Evolutionary conservation across 148 eudicot species (phyloP).

Genomic region (Fagopyrum homotropicum): DNA sequence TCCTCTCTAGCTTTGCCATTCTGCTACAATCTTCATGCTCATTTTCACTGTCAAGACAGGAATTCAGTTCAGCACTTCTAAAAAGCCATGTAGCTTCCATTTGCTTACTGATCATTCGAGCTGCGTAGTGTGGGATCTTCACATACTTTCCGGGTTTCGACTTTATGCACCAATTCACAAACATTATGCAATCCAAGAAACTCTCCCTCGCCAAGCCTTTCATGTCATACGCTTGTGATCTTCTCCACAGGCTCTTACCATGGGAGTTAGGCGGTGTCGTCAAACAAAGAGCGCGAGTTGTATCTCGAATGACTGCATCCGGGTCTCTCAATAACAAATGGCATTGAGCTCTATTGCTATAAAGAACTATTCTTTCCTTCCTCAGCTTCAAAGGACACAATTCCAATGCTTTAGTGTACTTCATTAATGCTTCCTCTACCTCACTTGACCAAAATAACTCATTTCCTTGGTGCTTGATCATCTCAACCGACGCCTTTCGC

Average conservation of each 20-base stretch:
- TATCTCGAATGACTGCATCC: slow-evolving; percentile 58
- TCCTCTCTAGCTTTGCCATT: slow-evolving; percentile 3
- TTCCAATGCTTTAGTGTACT: slow-evolving; percentile 57
- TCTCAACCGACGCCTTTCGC: slow-evolving; percentile 33
- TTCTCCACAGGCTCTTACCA: slow-evolving; percentile 77
- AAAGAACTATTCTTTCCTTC: slow-evolving; percentile 69
- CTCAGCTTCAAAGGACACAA: slow-evolving; percentile 55
- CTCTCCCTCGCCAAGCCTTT: slow-evolving; percentile 75
- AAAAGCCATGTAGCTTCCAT: slow-evolving; percentile 70
- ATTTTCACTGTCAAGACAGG: not conserved
- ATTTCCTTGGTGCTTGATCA: slow-evolving; percentile 65
- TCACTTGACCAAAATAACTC: slow-evolving; percentile 44
- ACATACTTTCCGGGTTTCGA: not conserved
- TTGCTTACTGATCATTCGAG: slow-evolving; percentile 66
- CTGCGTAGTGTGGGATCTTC: slow-evolving; percentile 47
- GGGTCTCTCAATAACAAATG: slow-evolving; percentile 40
- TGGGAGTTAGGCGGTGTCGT: slow-evolving; percentile 49
- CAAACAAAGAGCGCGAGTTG: slow-evolving; percentile 67
- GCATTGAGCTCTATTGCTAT: slow-evolving; percentile 88
- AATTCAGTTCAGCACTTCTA: not conserved
- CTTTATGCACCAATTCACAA: slow-evolving; percentile 32
- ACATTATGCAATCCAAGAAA: slow-evolving; percentile 75
- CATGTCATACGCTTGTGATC: slow-evolving; percentile 90
- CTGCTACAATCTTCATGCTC: slow-evolving; percentile 3
- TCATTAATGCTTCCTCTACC: slow-evolving; percentile 42